Evolutionary conservation across 2,329 filamentous ascomycete genomes (phyloP).

Genomic region (Monosporascus sp.): DNA sequence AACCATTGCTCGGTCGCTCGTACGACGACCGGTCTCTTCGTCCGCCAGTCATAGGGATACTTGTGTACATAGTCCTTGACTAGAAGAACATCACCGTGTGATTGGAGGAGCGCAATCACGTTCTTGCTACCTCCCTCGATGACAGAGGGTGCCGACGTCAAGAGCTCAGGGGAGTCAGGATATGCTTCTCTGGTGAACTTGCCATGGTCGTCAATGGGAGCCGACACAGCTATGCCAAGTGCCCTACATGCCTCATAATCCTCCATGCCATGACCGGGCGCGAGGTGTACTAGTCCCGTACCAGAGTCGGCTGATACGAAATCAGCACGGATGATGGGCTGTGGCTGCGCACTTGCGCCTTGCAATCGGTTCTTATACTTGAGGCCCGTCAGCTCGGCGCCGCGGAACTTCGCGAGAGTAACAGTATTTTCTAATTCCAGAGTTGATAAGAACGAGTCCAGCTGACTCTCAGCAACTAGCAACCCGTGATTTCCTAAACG

Average conservation of each 20-base stretch:
- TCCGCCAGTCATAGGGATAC: conserved; percentile 97
- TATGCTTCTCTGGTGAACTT: conserved; percentile 75
- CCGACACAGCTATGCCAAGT: conserved; percentile 66
- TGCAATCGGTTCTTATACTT: conserved; percentile 68
- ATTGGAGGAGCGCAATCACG: conserved; percentile 63
- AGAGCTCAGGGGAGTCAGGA: conserved; percentile 57
- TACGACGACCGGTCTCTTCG: conserved; percentile 85
- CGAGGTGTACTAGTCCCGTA: conserved; percentile 89
- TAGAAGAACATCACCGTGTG: conserved; percentile 53
- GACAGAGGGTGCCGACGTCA: conserved; percentile 66
- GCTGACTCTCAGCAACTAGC: conserved; percentile 65
- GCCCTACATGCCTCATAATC: conserved; percentile 79
- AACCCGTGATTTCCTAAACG: conserved; percentile 52
- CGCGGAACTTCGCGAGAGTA: conserved; percentile 53
- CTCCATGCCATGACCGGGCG: conserved; percentile 93
- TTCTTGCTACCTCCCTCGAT: conserved; percentile 62
- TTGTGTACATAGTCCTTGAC: conserved; percentile 77
- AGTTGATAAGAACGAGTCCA: conserved; percentile 27
- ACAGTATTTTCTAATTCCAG: conserved; percentile 16
- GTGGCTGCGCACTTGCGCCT: conserved; percentile 47
- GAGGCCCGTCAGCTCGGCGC: conserved; percentile 59
- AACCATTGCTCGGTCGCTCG: conserved; percentile 97
- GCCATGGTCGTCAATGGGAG: conserved; percentile 79
- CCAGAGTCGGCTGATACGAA: conserved; percentile 91
- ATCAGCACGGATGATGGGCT: conserved; percentile 73